phyloP scores from a whole-genome alignment of 2,329 filamentous ascomycete genomes.

The Exophiala sp. region DNA sequence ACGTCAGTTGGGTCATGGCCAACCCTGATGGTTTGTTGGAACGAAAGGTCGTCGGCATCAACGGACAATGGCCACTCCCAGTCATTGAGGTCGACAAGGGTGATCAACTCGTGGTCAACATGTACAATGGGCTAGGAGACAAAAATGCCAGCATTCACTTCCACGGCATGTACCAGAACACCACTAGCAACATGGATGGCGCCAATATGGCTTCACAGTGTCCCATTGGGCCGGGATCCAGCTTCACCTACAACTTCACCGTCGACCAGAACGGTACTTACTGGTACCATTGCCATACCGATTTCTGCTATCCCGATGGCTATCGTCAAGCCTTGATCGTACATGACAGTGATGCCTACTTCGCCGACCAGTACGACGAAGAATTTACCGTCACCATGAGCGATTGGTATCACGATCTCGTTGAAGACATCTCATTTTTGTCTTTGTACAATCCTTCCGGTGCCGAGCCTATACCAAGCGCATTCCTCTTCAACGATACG shows the following conservation, averaged over 20 bases:
- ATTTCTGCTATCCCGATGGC: constrained; percentile 68
- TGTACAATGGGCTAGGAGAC: constrained; percentile 40
- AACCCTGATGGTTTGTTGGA: constrained; percentile 67
- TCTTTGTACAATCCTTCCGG: constrained; percentile 50
- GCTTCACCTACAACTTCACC: constrained; percentile 67
- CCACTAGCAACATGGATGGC: constrained; percentile 68
- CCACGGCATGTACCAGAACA: constrained; percentile 68
- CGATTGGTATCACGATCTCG: constrained; percentile 67
- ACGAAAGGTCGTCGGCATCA: constrained; percentile 71
- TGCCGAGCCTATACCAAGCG: constrained; percentile 63
- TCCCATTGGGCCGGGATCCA: constrained; percentile 59
- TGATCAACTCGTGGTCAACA: constrained; percentile 37
- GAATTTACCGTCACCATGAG: constrained; percentile 64
- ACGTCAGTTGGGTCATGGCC: constrained; percentile 66
- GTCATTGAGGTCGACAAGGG: constrained; percentile 38
- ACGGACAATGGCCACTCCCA: constrained; percentile 73
- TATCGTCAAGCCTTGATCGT: constrained; percentile 63
- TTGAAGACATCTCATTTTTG: constrained; percentile 49
- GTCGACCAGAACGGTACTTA: constrained; percentile 70
- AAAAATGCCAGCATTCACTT: constrained; percentile 50
- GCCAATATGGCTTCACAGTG: constrained; percentile 65
- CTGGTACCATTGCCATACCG: constrained; percentile 72
- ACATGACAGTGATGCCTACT: constrained; percentile 61
- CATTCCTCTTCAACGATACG: constrained; percentile 69
- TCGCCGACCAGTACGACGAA: constrained; percentile 56